These are phyloP conservation scores for Mucor ambiguus DNA, from an alignment of 371 early-diverging fungal genomes.

Conservation along the genomic window DNA sequence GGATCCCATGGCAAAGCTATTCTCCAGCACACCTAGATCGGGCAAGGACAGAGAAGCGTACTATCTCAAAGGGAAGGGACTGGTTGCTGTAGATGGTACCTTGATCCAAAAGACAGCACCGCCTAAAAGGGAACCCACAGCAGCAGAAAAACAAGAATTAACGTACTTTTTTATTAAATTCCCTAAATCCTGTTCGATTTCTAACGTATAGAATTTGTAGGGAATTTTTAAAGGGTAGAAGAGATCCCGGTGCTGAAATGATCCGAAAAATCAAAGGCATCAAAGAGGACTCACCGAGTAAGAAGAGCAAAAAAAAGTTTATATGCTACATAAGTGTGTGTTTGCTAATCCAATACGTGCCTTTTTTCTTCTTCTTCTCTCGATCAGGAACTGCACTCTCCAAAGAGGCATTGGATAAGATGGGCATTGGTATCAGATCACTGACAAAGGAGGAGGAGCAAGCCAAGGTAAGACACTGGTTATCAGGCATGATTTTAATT, in stretches of 20 bases:
- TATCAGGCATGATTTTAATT: neutral
- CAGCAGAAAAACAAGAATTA: slow-evolving; percentile 7
- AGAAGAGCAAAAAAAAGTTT: neutral
- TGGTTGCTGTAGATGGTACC: slow-evolving; percentile 31
- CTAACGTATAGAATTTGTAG: slow-evolving; percentile 22
- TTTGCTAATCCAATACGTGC: neutral
- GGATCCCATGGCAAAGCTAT: neutral
- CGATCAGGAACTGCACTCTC: slow-evolving; percentile 31
- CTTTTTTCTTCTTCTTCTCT: neutral
- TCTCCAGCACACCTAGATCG: neutral
- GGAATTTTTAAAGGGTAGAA: slow-evolving; percentile 36
- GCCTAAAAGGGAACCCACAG: slow-evolving; percentile 10
- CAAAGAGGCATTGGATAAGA: slow-evolving; percentile 36
- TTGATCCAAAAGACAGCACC: slow-evolving; percentile 13
- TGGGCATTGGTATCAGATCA: slow-evolving; percentile 29
- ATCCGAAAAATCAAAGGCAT: slow-evolving; percentile 44
- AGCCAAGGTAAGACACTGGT: slow-evolving; percentile 31
- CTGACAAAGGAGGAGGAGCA: slow-evolving; percentile 34
- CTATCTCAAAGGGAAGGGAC: slow-evolving; percentile 32
- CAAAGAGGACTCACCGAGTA: slow-evolving; percentile 31
- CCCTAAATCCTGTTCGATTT: slow-evolving; percentile 7
- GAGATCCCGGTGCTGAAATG: slow-evolving; percentile 46
- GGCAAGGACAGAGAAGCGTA: slow-evolving; percentile 27
- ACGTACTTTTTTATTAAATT: slow-evolving; percentile 5
- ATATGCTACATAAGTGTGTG: neutral